A percentile compares a stretch with the other conserved stretches of the same genome.
These are phyloP conservation scores for Cladorrhinum samala DNA, from an alignment of 495 filamentous ascomycete species.

Conservation along the genomic window DNA sequence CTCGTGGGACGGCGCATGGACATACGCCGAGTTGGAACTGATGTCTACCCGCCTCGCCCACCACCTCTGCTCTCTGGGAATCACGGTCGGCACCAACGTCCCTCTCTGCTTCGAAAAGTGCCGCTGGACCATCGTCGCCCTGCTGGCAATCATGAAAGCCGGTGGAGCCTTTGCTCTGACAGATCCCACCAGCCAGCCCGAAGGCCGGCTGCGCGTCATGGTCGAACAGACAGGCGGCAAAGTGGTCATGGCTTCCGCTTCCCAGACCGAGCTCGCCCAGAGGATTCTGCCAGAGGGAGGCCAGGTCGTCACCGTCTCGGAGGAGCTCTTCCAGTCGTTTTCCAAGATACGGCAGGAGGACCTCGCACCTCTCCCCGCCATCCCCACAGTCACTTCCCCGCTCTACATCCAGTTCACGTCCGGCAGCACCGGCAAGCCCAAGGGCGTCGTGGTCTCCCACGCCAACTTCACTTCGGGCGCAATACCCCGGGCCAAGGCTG, in stretches of 20 bases:
- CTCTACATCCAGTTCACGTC: conserved; percentile 45
- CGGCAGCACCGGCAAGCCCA: conserved; percentile 44
- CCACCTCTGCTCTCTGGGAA: conserved; percentile 33
- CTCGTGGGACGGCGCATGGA: conserved; percentile 56
- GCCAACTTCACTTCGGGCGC: conserved; percentile 38
- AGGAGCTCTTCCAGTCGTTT: conserved; percentile 4
- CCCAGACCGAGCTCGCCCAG: conserved; percentile 25
- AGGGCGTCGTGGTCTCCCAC: conserved; percentile 41
- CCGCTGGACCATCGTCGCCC: conserved; percentile 44
- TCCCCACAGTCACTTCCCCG: conserved; percentile 23
- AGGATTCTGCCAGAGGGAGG: conserved; percentile 23
- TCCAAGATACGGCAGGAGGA: neutral
- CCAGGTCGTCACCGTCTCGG: conserved; percentile 19
- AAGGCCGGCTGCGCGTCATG: conserved; percentile 47
- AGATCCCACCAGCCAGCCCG: conserved; percentile 36
- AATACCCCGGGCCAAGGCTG: conserved; percentile 32
- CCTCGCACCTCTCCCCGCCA: conserved; percentile 12
- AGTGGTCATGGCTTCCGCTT: conserved; percentile 49
- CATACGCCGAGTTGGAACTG: conserved; percentile 48
- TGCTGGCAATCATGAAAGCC: conserved; percentile 49
- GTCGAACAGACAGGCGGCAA: conserved; percentile 44
- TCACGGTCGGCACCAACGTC: conserved; percentile 41
- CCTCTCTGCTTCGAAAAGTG: conserved; percentile 54
- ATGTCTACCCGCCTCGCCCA: conserved; percentile 45
- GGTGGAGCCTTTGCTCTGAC: conserved; percentile 41